Evolutionary conservation across 2,329 filamentous ascomycete genomes (phyloP), one percentile per base, ranked within the genome.

Genomic region (Trichoderma koningiopsis): DNA sequence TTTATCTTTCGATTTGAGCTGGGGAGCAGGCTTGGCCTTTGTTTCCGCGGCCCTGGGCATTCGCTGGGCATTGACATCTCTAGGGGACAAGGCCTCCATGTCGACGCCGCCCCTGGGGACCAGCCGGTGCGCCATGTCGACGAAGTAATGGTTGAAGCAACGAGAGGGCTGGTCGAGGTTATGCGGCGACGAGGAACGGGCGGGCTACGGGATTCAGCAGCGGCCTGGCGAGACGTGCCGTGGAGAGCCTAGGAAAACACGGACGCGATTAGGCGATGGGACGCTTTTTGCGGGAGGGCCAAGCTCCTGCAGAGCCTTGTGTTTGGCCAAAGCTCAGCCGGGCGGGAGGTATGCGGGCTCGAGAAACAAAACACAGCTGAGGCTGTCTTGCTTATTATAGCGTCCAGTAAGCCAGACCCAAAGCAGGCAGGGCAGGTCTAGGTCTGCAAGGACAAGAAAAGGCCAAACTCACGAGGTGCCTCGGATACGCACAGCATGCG

Each of bases 51-150:
- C 72, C 72, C 85, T 83, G 76, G 83, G 83, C 73, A 83, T 78
- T 72, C 86, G 83, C 76, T 87, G 86, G 77, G 85, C 87, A 78
- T 91, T 91, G 72, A 82, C 86, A 82, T 91, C 88, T 77, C 88
- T 83, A 74, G 88, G 88, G 69, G 88, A 89, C 77, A 91, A 82
- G 67, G 88, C 88, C 78, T 90, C 88, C 79, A 88, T 83, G 74
- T 89, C 86, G 76, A 84, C 76, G 75, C 78, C 81, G 71, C 84
- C 85, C 78, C 83, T 85, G 70, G 80, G 72, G 49, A 70, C 81
- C 76, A 86, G 79, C 77, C 82, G 81, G 76, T 85, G 83, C 71
- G 84, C 80, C 84, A 86, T 86, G 71, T 70, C 71, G 59, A 43
- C 58, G 67, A 65, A 47, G 33, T 31, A 31, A 1, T 22, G 31